phyloP scores from a whole-genome alignment of 2,329 filamentous ascomycete species.

The Coleophoma eucalyptorum region DNA sequence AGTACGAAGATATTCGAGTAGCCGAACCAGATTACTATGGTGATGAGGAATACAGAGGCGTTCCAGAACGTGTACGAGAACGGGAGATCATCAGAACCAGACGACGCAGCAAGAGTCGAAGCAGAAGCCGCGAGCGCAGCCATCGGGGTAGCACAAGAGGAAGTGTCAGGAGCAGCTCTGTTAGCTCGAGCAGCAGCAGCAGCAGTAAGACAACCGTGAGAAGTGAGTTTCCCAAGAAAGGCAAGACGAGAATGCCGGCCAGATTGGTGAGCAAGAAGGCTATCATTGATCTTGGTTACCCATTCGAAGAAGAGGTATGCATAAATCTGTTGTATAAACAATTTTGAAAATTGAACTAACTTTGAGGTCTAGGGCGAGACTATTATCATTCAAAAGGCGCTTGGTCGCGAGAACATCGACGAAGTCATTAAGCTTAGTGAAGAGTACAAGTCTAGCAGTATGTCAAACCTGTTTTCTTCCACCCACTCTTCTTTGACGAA shows the following conservation, averaged over 20 bases:
- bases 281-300: slow-evolving; percentile 80
- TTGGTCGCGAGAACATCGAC: slow-evolving; percentile 89
- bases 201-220: slow-evolving; percentile 42
- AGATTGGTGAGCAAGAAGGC: slow-evolving; percentile 77
- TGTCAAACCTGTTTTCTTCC: slow-evolving; percentile 18
- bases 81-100: slow-evolving; percentile 53
- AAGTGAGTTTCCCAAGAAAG: slow-evolving; percentile 72
- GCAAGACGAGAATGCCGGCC: slow-evolving; percentile 84
- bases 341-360: too few species aligned
- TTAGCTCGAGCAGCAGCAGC: slow-evolving; percentile 37
- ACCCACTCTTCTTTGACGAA: background rate
- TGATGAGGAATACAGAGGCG: slow-evolving; percentile 67
- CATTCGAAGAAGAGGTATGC: slow-evolving; percentile 79
- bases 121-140: slow-evolving; percentile 20
- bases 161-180: slow-evolving; percentile 32
- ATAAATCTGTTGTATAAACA: background rate
- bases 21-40: slow-evolving; percentile 66
- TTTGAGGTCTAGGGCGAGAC: slow-evolving; percentile 60
- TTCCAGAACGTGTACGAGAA: slow-evolving; percentile 57
- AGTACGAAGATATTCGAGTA: slow-evolving; percentile 63
- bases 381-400: slow-evolving; percentile 76
- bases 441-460: slow-evolving; percentile 60
- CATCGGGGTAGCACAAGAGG: slow-evolving; percentile 14
- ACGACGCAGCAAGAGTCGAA: slow-evolving; percentile 34
- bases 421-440: slow-evolving; percentile 82